Evolutionary conservation across 2,329 filamentous ascomycete species (phyloP).

Genomic region (Alternaria conjuncta): DNA sequence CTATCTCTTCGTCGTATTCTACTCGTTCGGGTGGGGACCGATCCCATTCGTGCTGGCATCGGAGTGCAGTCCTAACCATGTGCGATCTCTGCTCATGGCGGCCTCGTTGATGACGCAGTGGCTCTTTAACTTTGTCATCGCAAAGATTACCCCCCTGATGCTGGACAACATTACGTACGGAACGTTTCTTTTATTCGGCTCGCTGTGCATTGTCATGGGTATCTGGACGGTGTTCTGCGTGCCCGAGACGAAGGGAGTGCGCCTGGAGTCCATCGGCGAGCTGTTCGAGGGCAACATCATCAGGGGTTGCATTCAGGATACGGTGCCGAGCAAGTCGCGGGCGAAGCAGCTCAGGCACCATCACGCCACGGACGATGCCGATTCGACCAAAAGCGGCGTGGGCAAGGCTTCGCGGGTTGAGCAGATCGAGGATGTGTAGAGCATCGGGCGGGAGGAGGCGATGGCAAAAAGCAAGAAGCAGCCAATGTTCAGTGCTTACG

Average conservation of each 20-base stretch:
- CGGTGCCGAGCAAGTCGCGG: slow-evolving; percentile 44
- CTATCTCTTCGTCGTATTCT: slow-evolving; percentile 57
- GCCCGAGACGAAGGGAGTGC: slow-evolving; percentile 54
- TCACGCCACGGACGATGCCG: slow-evolving; percentile 38
- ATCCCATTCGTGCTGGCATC: slow-evolving; percentile 54
- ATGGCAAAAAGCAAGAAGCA: slow-evolving; percentile 12
- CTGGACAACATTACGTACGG: slow-evolving; percentile 53
- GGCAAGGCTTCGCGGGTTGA: slow-evolving; percentile 30
- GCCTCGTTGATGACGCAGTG: slow-evolving; percentile 56
- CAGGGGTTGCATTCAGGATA: slow-evolving; percentile 49
- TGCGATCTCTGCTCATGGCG: slow-evolving; percentile 53
- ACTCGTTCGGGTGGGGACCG: slow-evolving; percentile 56
- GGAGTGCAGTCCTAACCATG: slow-evolving; percentile 51
- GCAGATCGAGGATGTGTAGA: slow-evolving; percentile 38
- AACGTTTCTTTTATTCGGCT: slow-evolving; percentile 53
- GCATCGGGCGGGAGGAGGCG: slow-evolving; percentile 4
- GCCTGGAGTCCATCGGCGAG: slow-evolving; percentile 51
- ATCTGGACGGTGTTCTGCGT: slow-evolving; percentile 52
- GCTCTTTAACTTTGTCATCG: slow-evolving; percentile 43
- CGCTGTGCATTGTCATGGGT: slow-evolving; percentile 52
- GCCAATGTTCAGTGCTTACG: slow-evolving; percentile 9
- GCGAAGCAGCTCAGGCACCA: slow-evolving; percentile 46
- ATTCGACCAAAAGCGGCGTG: slow-evolving; percentile 27
- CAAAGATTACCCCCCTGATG: slow-evolving; percentile 52
- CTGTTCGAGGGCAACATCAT: slow-evolving; percentile 54